A percentile compares a stretch with the other conserved stretches of the same genome.
Evolutionary conservation across 306 rosid genomes (phyloP).

Genomic region (Lupinus albus): DNA sequence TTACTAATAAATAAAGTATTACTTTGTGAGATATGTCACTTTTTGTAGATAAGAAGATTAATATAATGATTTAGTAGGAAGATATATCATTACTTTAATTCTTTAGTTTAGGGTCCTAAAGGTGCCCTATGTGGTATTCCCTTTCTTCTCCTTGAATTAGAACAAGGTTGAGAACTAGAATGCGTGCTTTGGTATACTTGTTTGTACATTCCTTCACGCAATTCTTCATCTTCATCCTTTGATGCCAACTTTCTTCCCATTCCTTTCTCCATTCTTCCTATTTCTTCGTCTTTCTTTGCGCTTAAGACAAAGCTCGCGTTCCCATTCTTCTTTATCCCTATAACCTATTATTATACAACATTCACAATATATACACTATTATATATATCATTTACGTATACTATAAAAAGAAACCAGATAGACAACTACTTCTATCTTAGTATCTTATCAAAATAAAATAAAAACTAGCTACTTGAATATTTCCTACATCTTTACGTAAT

Average conservation of each 20-base stretch:
- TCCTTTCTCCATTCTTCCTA: conserved; percentile 52
- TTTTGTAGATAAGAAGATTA: too few relatives aligned
- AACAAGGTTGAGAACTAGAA: conserved; percentile 37
- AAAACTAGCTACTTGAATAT: too few relatives aligned
- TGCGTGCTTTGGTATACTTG: conserved; percentile 48
- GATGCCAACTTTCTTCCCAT: conserved; percentile 43
- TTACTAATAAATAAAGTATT: too few relatives aligned
- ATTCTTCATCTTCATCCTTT: conserved; percentile 49
- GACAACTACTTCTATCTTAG: too few relatives aligned
- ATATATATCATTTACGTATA: too few relatives aligned
- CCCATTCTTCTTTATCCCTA: conserved; percentile 55
- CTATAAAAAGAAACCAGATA: too few relatives aligned
- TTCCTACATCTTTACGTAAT: too few relatives aligned
- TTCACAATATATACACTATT: not conserved
- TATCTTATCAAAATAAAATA: too few relatives aligned
- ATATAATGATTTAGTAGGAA: too few relatives aligned
- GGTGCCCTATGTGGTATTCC: conserved; percentile 78
- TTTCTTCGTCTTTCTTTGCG: conserved; percentile 52
- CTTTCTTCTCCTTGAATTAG: conserved; percentile 75
- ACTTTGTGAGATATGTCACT: too few relatives aligned
- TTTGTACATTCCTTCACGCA: conserved; percentile 53
- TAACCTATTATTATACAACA: conserved; percentile 38
- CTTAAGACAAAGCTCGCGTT: conserved; percentile 49
- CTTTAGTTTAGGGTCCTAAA: conserved; percentile 47
- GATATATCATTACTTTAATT: too few relatives aligned